Conservation (phyloP, 352 stramenopile species). For the Phytophthora citricola region DNA sequence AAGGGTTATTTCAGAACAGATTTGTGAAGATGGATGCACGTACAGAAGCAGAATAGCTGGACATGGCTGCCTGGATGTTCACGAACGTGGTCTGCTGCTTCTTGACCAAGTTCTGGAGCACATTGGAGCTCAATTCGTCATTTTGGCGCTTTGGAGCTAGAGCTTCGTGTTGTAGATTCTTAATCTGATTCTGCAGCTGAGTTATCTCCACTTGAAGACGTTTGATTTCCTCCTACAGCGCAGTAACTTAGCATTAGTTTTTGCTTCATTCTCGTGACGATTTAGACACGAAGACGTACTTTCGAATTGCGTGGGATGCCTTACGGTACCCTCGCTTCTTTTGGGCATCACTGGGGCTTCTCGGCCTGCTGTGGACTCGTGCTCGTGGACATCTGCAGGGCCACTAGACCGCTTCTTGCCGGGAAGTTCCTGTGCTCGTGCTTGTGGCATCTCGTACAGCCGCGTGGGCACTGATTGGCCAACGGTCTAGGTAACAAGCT, state of each 20-base stretch:
- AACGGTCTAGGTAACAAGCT: no score
- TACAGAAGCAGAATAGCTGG: slow-evolving; percentile 29
- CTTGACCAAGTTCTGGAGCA: slow-evolving; percentile 25
- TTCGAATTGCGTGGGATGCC: slow-evolving; percentile 32
- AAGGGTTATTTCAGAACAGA: neutral
- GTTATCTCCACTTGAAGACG: slow-evolving; percentile 17
- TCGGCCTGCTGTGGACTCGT: neutral
- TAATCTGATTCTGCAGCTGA: slow-evolving; percentile 23
- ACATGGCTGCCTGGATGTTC: slow-evolving; percentile 28
- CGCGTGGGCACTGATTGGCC: no score
- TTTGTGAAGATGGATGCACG: neutral
- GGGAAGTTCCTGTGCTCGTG: no score
- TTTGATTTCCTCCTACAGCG: slow-evolving; percentile 30
- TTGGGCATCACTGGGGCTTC: neutral
- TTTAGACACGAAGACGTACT: slow-evolving; percentile 14
- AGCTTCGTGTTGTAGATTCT: slow-evolving; percentile 24
- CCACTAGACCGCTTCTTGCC: neutral
- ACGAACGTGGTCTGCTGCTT: slow-evolving; percentile 30
- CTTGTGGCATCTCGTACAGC: no score
- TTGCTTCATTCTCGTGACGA: neutral
- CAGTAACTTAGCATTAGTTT: neutral
- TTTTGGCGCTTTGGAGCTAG: slow-evolving; percentile 13
- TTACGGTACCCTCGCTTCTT: slow-evolving; percentile 33
- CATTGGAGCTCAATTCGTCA: slow-evolving; percentile 10
- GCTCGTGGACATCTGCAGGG: neutral